Evolutionary conservation across 306 rosid genomes (phyloP).

Genomic region (Trifolium repens): DNA sequence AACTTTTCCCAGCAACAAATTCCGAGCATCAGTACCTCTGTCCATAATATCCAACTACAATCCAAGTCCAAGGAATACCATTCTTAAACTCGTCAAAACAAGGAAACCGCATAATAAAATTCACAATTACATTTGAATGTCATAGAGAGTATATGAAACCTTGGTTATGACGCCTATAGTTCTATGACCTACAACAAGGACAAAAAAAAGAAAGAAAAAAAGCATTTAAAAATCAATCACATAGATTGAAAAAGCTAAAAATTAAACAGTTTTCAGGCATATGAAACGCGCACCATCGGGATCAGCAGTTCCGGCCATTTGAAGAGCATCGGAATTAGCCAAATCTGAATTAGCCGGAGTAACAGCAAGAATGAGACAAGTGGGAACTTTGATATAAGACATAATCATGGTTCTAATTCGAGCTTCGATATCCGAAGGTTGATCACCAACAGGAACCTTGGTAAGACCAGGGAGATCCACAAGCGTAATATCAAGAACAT

Average conservation of each 20-base stretch:
- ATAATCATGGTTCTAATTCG: constrained; percentile 93
- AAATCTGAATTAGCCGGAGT: constrained; percentile 96
- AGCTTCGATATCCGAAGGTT: constrained; percentile 93
- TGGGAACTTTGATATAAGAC: constrained; percentile 83
- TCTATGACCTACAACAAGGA: constrained; percentile 70
- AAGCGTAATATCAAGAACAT: constrained; percentile 94
- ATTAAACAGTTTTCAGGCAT: constrained; percentile 9
- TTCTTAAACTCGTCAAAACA: constrained; percentile 42
- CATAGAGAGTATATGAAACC: constrained; percentile 50
- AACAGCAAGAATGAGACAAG: constrained; percentile 89
- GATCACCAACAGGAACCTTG: constrained; percentile 99
- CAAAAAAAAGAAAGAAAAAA: not conserved
- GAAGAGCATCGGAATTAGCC: constrained; percentile 99
- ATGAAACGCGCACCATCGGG: constrained; percentile 75
- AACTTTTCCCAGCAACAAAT: constrained; percentile 87
- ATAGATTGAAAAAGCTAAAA: constrained; percentile 7
- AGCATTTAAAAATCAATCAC: constrained; percentile 10
- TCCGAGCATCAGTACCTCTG: constrained; percentile 98
- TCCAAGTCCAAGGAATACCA: constrained; percentile 30
- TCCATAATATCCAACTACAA: constrained; percentile 96
- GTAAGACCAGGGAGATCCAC: constrained; percentile 98
- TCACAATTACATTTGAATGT: constrained; percentile 10
- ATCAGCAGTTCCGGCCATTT: constrained; percentile 96
- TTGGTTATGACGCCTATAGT: constrained; percentile 95
- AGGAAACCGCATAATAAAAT: constrained; percentile 23